Evolutionary conservation across 148 eudicot species (phyloP), one percentile per base, ranked within the genome.

Genomic region (Linanthus parryae): DNA sequence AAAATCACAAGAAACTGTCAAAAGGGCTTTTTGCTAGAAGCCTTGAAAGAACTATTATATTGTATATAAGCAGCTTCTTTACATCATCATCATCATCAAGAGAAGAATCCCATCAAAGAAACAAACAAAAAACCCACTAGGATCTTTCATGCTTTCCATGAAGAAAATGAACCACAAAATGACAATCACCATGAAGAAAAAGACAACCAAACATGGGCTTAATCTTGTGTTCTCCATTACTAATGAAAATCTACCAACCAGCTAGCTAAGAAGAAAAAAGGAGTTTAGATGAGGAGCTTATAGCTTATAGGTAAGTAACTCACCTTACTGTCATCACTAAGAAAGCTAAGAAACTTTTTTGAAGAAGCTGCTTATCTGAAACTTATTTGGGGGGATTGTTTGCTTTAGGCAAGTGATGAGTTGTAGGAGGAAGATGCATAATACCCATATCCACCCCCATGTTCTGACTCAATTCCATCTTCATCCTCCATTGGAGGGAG

Each of bases 401-500:
- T 13, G 25, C 49, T 16, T 16, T 16, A 18, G 10, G 10, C 12
- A 24, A 22, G 7, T 21, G 13, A 46, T 23, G 53, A 61, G 4
- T 42, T 61, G 39, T 19, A 29, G 21, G 51, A 29, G 13, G 47
- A 48, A 3, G 39, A 48, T 28, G 26, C 48, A 38, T 47, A 14
- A 57, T 31, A 18, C 11, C 50, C 39, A 29, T 20, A 26, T 20
- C 43, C 33, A 23, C 21, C 45, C 23, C 0, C 37, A 66, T 52
- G 36, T 2, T 25, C 10, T 16, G 48, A 26, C 33, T 56, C 41
- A 36, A 4, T 12, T 22, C 41, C 56, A 3, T 10, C 45, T 19
- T 56, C 63, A 4, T 65, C 67, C 6, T 65, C 70, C 48, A 55
- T 7, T 0, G 44, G 31, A 28, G 77, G 71, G 10, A 33, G 27